These are phyloP conservation scores for Pyrenophora graminea DNA, from an alignment of 2,329 filamentous ascomycete genomes.

Conservation along the genomic window DNA sequence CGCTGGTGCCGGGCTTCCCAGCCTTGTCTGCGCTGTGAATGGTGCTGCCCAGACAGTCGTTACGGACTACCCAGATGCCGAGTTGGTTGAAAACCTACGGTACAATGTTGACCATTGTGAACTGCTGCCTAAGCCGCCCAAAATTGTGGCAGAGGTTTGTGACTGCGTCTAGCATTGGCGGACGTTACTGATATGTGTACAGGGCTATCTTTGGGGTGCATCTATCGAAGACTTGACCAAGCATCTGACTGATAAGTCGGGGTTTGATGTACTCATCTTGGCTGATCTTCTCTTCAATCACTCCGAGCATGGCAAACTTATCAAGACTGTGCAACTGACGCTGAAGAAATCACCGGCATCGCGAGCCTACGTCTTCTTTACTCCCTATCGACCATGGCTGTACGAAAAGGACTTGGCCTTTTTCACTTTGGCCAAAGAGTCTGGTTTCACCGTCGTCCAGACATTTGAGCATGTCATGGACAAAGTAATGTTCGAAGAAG, in stretches of 20 bases:
- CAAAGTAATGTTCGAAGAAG: conserved; percentile 84
- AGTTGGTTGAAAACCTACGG: conserved; percentile 78
- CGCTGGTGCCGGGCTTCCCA: conserved; percentile 83
- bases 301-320: conserved; percentile 78
- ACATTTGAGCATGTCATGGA: conserved; percentile 82
- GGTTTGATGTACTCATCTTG: conserved; percentile 81
- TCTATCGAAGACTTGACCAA: conserved; percentile 62
- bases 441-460: conserved; percentile 77
- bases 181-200: conserved; percentile 23
- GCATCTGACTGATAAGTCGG: conserved; percentile 55
- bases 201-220: conserved; percentile 85
- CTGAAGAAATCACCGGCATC: conserved; percentile 61
- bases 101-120: conserved; percentile 70
- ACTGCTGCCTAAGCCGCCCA: conserved; percentile 44
- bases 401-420: conserved; percentile 82
- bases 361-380: conserved; percentile 86
- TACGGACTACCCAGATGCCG: conserved; percentile 85
- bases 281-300: conserved; percentile 92
- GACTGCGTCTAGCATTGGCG: background rate
- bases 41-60: conserved; percentile 72
- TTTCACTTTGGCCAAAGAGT: conserved; percentile 74
- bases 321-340: conserved; percentile 71
- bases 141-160: conserved; percentile 46
- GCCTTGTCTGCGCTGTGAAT: conserved; percentile 73
- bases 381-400: conserved; percentile 90